Percentiles rank a stretch among this genome's conserved stretches.
These are phyloP conservation scores for Oryza glumipatula DNA, from an alignment of 176 grass and related monocot genomes.

Conservation along the genomic window DNA sequence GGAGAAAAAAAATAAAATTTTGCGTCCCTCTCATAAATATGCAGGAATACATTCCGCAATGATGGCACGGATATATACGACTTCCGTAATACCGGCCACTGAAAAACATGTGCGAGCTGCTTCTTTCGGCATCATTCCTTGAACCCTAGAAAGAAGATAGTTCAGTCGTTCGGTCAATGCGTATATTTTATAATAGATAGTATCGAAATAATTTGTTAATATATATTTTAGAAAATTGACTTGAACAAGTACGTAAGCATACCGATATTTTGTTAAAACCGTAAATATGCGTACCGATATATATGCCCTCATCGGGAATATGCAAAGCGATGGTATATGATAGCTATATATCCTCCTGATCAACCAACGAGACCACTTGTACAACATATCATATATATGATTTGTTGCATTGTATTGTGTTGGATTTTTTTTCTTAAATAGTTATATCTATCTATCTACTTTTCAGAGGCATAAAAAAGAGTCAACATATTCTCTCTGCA, in stretches of 20 bases:
- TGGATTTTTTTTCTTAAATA: no score
- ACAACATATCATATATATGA: no score
- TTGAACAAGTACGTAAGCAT: not conserved
- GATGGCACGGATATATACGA: slow-evolving; percentile 23
- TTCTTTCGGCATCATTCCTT: not conserved
- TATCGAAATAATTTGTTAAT: not conserved
- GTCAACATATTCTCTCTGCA: no score
- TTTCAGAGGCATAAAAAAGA: no score
- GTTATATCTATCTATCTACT: no score
- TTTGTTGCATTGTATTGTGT: no score
- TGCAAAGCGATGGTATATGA: not conserved
- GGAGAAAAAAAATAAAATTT: not conserved
- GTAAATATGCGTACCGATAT: no score
- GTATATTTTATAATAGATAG: not conserved
- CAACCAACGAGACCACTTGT: no score
- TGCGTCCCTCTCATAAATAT: slow-evolving; percentile 8
- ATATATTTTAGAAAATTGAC: not conserved
- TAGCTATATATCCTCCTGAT: no score
- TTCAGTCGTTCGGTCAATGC: not conserved
- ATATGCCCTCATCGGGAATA: not conserved
- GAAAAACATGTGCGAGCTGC: not conserved
- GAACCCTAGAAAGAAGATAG: slow-evolving; percentile 1
- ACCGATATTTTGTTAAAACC: no score
- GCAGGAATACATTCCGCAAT: slow-evolving; percentile 40
- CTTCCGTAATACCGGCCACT: not conserved